These are phyloP conservation scores for Tolypocladium tropicale DNA, from an alignment of 2,329 filamentous ascomycete species.

Conservation along the genomic window DNA sequence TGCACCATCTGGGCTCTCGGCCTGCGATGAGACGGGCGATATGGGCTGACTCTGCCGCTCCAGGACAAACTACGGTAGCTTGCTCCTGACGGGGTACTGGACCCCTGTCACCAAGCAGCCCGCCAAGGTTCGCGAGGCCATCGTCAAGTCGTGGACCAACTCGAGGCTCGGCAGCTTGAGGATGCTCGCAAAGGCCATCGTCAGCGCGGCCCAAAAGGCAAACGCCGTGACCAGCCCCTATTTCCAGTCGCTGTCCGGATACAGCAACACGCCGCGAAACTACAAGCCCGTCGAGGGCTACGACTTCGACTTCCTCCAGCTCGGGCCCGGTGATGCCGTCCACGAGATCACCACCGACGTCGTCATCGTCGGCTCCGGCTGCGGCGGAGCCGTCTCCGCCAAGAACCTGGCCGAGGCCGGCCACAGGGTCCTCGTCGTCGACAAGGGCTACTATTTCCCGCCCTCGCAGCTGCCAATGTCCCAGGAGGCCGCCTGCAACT, in stretches of 20 bases:
- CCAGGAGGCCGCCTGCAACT: constrained; percentile 44
- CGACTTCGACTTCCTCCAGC: constrained; percentile 52
- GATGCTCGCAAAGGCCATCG: constrained; percentile 43
- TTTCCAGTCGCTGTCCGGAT: constrained; percentile 46
- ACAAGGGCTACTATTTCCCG: constrained; percentile 71
- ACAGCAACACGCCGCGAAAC: constrained; percentile 40
- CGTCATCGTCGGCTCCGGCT: constrained; percentile 78
- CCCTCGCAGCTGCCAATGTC: constrained; percentile 66
- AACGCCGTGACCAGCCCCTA: constrained; percentile 46
- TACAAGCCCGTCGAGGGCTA: constrained; percentile 41
- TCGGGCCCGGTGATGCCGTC: constrained; percentile 29
- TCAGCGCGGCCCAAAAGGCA: constrained; percentile 40
- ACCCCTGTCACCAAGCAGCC: constrained; percentile 53
- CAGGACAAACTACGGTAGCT: constrained; percentile 51
- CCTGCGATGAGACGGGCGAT: not conserved
- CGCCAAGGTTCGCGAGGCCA: constrained; percentile 45
- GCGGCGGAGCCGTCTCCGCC: constrained; percentile 71
- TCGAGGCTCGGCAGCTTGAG: constrained; percentile 47
- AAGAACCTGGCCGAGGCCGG: constrained; percentile 73
- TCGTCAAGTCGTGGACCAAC: constrained; percentile 52
- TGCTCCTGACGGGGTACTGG: constrained; percentile 58
- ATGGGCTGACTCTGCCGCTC: not conserved
- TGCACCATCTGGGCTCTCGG: not conserved
- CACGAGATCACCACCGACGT: constrained; percentile 68
- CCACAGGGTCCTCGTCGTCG: constrained; percentile 66